phyloP scores from a whole-genome alignment of 2,329 filamentous ascomycete genomes.

The Verticillium zaregamsianum region DNA sequence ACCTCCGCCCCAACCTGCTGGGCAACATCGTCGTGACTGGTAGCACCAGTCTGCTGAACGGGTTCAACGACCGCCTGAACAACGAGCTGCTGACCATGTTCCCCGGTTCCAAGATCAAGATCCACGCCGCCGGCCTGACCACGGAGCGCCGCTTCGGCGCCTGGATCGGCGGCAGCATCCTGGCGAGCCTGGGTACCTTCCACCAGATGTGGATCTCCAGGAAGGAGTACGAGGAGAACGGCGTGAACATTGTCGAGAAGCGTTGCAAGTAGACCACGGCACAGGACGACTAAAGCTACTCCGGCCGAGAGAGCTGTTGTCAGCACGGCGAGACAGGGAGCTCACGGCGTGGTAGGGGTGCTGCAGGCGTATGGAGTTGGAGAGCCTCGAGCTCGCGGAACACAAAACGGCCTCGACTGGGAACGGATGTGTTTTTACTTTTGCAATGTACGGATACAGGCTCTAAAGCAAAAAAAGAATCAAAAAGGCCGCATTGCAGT shows the following conservation, averaged over 20 bases:
- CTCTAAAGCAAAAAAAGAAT: background rate
- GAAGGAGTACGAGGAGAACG: slow-evolving; percentile 98
- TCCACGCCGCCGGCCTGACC: slow-evolving; percentile 81
- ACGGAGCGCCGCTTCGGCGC: slow-evolving; percentile 87
- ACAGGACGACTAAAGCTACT: background rate
- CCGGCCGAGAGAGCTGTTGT: background rate
- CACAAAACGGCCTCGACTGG: background rate
- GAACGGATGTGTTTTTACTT: background rate
- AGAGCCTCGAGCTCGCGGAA: background rate
- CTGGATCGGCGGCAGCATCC: slow-evolving; percentile 95
- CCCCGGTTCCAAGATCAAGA: slow-evolving; percentile 80
- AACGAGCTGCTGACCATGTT: slow-evolving; percentile 77
- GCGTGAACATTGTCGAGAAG: slow-evolving; percentile 87
- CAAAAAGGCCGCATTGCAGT: background rate
- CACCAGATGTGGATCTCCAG: slow-evolving; percentile 99
- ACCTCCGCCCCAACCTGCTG: slow-evolving; percentile 77
- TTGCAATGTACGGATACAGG: background rate
- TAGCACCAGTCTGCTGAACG: slow-evolving; percentile 79
- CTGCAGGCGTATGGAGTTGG: slow-evolving; percentile 5
- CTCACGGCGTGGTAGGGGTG: background rate
- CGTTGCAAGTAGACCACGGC: slow-evolving; percentile 70
- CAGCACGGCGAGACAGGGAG: background rate
- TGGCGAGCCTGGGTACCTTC: slow-evolving; percentile 93
- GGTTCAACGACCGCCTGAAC: slow-evolving; percentile 87
- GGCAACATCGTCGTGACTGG: slow-evolving; percentile 92